phyloP scores from a whole-genome alignment of 2,329 filamentous ascomycete genomes.

The Alternaria sp. region DNA sequence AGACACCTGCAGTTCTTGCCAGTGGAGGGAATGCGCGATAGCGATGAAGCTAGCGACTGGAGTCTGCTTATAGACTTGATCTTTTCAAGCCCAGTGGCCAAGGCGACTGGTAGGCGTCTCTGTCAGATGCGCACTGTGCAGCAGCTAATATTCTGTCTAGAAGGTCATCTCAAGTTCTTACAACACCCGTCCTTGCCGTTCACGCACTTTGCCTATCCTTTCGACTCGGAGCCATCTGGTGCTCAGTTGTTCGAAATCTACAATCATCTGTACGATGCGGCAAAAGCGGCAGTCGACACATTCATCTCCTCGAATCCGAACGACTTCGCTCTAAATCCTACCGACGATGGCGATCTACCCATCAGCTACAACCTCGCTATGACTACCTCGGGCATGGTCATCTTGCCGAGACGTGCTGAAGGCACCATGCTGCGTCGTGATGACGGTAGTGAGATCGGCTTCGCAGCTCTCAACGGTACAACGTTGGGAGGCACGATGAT shows the following conservation, averaged over 20 bases:
- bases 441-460: conserved; percentile 49
- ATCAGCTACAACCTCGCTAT: conserved; percentile 69
- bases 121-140: neutral
- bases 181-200: conserved; percentile 56
- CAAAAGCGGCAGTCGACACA: conserved; percentile 47
- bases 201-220: conserved; percentile 56
- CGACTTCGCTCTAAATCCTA: conserved; percentile 34
- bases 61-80: conserved; percentile 59
- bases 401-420: conserved; percentile 61
- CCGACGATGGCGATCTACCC: conserved; percentile 51
- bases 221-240: conserved; percentile 54
- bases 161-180: conserved; percentile 9
- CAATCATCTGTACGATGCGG: conserved; percentile 43
- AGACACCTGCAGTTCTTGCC: conserved; percentile 77
- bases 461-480: conserved; percentile 65
- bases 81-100: conserved; percentile 22
- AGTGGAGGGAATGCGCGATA: conserved; percentile 67
- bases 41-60: conserved; percentile 54
- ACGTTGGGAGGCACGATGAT: conserved; percentile 66
- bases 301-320: conserved; percentile 53
- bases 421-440: conserved; percentile 53
- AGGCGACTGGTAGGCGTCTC: conserved; percentile 9
- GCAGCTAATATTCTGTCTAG: conserved; percentile 20
- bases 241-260: conserved; percentile 48
- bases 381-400: conserved; percentile 63